These are phyloP conservation scores for Corinectria fuckeliana DNA, from an alignment of 2,329 filamentous ascomycete species.

Conservation along the genomic window DNA sequence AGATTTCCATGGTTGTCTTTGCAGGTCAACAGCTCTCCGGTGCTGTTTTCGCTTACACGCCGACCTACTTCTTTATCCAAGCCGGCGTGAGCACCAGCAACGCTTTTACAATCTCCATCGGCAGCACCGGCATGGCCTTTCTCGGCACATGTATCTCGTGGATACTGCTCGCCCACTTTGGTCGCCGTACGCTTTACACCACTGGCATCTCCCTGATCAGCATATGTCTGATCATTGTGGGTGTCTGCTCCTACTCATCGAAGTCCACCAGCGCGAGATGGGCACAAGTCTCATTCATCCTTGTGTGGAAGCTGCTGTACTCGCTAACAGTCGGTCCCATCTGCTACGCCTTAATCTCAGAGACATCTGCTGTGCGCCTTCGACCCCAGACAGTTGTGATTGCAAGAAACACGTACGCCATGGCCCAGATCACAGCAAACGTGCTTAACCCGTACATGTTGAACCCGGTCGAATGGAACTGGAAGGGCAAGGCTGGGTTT, in stretches of 20 bases:
- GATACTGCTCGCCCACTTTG: constrained; percentile 49
- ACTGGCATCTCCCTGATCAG: constrained; percentile 45
- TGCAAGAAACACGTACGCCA: constrained; percentile 42
- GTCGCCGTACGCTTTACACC: constrained; percentile 51
- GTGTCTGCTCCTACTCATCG: constrained; percentile 39
- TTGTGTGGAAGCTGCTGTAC: constrained; percentile 54
- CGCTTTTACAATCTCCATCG: constrained; percentile 51
- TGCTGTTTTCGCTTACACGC: constrained; percentile 47
- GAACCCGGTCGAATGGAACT: constrained; percentile 43
- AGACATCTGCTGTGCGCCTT: constrained; percentile 50
- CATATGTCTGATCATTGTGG: constrained; percentile 44
- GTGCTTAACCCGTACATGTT: constrained; percentile 43
- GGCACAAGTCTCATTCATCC: constrained; percentile 47
- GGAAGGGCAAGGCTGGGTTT: constrained; percentile 46
- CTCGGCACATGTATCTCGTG: constrained; percentile 52
- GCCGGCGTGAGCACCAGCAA: constrained; percentile 47
- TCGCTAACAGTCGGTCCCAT: constrained; percentile 52
- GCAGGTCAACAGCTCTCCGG: constrained; percentile 49
- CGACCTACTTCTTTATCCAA: constrained; percentile 57
- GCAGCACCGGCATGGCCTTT: constrained; percentile 45
- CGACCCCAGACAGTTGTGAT: constrained; percentile 52
- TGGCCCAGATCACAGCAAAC: constrained; percentile 39
- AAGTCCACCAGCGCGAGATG: constrained; percentile 31
- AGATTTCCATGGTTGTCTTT: constrained; percentile 53
- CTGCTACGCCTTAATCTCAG: constrained; percentile 50